Percentiles rank a stretch among this genome's conserved stretches.
These are phyloP conservation scores for Dalbergia cultrata DNA, from an alignment of 306 rosid genomes.

Conservation along the genomic window DNA sequence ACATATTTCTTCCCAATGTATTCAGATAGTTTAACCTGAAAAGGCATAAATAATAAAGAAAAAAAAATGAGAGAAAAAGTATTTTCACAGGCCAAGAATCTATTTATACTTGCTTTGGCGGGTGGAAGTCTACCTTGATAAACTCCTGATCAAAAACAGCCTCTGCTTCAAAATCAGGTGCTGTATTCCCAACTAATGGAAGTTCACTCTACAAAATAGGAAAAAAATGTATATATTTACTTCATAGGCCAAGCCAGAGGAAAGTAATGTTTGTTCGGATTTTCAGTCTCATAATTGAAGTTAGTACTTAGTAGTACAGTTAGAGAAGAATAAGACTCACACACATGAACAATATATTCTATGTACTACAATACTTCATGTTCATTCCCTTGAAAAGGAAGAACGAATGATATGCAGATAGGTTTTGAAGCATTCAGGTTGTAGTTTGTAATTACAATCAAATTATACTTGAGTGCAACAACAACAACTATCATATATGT, in stretches of 20 bases:
- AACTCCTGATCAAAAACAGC: constrained; percentile 98
- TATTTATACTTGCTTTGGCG: neutral
- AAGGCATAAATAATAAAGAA: constrained; percentile 7
- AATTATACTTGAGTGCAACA: neutral
- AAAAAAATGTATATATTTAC: neutral
- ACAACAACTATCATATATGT: neutral
- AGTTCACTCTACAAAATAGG: constrained; percentile 55
- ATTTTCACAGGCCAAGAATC: constrained; percentile 8
- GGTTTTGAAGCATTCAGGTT: neutral
- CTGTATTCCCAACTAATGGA: constrained; percentile 88
- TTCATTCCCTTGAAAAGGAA: neutral
- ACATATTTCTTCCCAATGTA: constrained; percentile 98
- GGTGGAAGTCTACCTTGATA: constrained; percentile 63
- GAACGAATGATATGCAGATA: too few relatives aligned
- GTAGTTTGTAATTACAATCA: neutral
- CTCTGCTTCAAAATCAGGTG: constrained; percentile 98
- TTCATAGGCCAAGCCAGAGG: constrained; percentile 11
- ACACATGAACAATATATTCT: neutral
- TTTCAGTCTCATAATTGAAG: constrained; percentile 6
- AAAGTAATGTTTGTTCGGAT: neutral
- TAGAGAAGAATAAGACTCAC: neutral
- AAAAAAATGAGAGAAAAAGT: neutral
- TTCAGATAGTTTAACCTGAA: constrained; percentile 92
- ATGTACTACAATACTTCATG: neutral
- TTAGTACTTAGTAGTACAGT: neutral